Evolutionary conservation across 306 rosid species (phyloP), one percentile per base, ranked within the genome.

Genomic region (Carpinus fangiana): DNA sequence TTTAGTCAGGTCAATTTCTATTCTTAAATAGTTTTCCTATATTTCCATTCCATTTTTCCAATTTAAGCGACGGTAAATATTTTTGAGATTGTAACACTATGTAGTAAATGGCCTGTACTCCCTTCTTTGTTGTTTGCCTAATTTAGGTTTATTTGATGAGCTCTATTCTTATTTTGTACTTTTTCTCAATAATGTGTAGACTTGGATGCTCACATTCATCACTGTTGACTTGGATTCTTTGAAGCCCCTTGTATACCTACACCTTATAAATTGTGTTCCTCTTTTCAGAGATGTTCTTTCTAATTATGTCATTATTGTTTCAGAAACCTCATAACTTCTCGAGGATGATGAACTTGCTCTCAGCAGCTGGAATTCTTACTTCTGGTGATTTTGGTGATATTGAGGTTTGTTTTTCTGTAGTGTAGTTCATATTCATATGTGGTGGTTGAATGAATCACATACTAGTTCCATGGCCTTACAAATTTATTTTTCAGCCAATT

Each of bases 321-420:
- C 88, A 88, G 91, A 73, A 86, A 84, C 86, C 84, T 55, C 6
- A 72, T 66, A 73, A 70, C 85, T 83, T 88, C 23, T 79, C 80
- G 65, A 86, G 77, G 82, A 81, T 86, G 70, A 75, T 84, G 80
- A 77, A 65, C 79, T 76, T 88, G 84, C 34, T 82, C 74, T 84
- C 88, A 50, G 74, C 83, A 31, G 86, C 84, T 82, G 91, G 91
- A 56, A 54, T 88, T 83, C 73, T 84, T 61, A 79, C 83, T 78
- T 83, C 82, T 17, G 41, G 61, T 38, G 77, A 79, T 78, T 52
- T 55, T 81, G 77, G 87, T 79, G 83, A 59, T 61, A 74, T 64
- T 16, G 81, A 88, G 91, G 91, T 88, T 82, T 57, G 87, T 53
- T 51, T 78, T 79, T 14, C 50, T 55, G 48, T 61, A 9, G 60